These are phyloP conservation scores for Pseudocercospora ulei DNA, from an alignment of 2,329 filamentous ascomycete species.

Conservation along the genomic window DNA sequence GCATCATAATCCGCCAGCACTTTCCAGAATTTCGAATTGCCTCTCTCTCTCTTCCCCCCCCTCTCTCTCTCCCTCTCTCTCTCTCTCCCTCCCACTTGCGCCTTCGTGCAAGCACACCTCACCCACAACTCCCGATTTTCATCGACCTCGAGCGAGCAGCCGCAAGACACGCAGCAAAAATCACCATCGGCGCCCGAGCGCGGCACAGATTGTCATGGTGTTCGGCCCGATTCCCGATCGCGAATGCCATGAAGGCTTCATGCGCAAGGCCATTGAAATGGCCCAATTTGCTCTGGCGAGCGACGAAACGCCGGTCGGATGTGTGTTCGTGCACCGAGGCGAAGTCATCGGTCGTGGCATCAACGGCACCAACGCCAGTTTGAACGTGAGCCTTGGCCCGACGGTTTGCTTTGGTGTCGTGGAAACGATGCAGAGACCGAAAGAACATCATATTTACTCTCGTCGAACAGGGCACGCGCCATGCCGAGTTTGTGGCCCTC, in stretches of 20 bases:
- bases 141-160: too few species aligned
- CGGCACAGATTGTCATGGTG: slow-evolving; percentile 20
- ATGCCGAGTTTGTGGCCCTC: slow-evolving; percentile 90
- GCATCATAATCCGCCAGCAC: too few species aligned
- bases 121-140: neutral
- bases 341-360: slow-evolving; percentile 79
- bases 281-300: slow-evolving; percentile 72
- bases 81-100: too few species aligned
- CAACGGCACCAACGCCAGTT: slow-evolving; percentile 90
- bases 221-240: slow-evolving; percentile 36
- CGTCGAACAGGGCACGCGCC: slow-evolving; percentile 62
- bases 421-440: too few species aligned
- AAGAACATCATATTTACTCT: neutral
- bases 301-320: slow-evolving; percentile 93
- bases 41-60: neutral
- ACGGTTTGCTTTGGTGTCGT: too few species aligned
- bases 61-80: neutral
- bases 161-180: neutral
- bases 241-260: slow-evolving; percentile 55
- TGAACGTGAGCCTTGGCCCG: slow-evolving; percentile 51
- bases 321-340: slow-evolving; percentile 74
- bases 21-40: too few species aligned
- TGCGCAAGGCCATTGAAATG: slow-evolving; percentile 79
- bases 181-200: too few species aligned
- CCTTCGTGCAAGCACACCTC: neutral